Evolutionary conservation across 768 basidiomycete genomes (phyloP).

Genomic region (Xerocomellus chrysenteron): DNA sequence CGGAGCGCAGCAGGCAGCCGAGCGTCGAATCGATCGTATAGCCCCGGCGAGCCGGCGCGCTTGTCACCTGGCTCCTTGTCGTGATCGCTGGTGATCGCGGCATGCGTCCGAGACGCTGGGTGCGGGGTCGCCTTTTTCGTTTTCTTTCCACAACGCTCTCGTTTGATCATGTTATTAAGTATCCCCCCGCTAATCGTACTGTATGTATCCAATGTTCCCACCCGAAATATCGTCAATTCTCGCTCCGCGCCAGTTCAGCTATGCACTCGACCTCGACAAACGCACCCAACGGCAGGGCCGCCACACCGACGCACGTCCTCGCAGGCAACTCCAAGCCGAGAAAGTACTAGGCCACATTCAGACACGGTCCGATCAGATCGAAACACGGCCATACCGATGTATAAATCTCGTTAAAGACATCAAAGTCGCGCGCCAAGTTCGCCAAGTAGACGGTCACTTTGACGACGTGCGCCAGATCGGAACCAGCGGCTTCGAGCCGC

Average conservation of each 20-base stretch:
- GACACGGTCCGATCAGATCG: neutral
- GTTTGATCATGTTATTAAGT: neutral
- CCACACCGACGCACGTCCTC: slow-evolving; percentile 59
- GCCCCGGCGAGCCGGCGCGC: neutral
- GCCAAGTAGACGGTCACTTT: slow-evolving; percentile 43
- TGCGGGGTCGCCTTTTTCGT: neutral
- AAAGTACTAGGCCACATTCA: slow-evolving; percentile 44
- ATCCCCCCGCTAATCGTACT: neutral
- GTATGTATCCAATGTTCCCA: too few relatives aligned
- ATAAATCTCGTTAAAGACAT: slow-evolving; percentile 41
- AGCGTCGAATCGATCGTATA: slow-evolving; percentile 1
- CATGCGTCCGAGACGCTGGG: slow-evolving; percentile 9
- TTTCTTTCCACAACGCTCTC: neutral
- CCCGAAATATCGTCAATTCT: neutral
- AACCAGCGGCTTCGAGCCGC: slow-evolving; percentile 40
- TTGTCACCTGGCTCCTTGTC: slow-evolving; percentile 2
- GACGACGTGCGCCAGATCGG: slow-evolving; percentile 36
- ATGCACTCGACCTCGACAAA: slow-evolving; percentile 64
- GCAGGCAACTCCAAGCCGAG: slow-evolving; percentile 55
- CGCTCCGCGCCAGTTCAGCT: slow-evolving; percentile 35
- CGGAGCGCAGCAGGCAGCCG: slow-evolving; percentile 13
- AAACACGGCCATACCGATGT: slow-evolving; percentile 23
- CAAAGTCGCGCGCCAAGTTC: slow-evolving; percentile 38
- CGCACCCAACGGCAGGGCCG: slow-evolving; percentile 49
- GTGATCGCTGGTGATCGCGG: slow-evolving; percentile 4